Conservation (phyloP, 352 stramenopile species). For the Phytophthora hybrid region DNA sequence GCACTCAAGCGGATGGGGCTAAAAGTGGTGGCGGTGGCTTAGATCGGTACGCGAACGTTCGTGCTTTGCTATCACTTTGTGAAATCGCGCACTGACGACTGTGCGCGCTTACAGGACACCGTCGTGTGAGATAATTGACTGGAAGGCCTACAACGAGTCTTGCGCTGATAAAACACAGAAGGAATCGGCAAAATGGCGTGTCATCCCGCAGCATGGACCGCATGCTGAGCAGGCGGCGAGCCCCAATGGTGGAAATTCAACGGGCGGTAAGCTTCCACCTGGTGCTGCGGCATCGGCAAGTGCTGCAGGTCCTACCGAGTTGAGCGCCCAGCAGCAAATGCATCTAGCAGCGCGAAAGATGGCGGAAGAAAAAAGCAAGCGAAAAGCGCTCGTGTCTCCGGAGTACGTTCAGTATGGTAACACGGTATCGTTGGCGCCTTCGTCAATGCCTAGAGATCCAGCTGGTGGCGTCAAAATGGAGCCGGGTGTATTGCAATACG, state of each 20-base stretch:
- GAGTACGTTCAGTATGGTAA: slow-evolving; percentile 84
- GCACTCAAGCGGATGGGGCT: slow-evolving; percentile 23
- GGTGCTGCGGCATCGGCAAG: slow-evolving; percentile 7
- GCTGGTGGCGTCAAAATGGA: slow-evolving; percentile 39
- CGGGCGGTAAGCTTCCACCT: slow-evolving; percentile 39
- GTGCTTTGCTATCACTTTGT: background rate
- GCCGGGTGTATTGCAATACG: slow-evolving; percentile 42
- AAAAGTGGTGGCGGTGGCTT: slow-evolving; percentile 31
- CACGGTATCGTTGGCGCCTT: slow-evolving; percentile 14
- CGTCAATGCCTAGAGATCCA: slow-evolving; percentile 10
- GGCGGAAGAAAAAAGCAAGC: slow-evolving; percentile 82
- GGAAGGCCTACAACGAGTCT: slow-evolving; percentile 87
- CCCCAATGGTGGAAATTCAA: slow-evolving; percentile 6
- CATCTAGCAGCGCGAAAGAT: slow-evolving; percentile 52
- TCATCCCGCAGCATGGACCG: slow-evolving; percentile 82
- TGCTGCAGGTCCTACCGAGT: slow-evolving; percentile 6
- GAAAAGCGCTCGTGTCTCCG: slow-evolving; percentile 82
- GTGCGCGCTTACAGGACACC: slow-evolving; percentile 42
- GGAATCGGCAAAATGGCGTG: slow-evolving; percentile 71
- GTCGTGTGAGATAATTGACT: slow-evolving; percentile 87
- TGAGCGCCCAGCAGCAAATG: slow-evolving; percentile 56
- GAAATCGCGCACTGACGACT: background rate
- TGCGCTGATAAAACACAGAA: slow-evolving; percentile 65
- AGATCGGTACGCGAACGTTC: slow-evolving; percentile 38
- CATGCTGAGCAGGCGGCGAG: slow-evolving; percentile 53